Evolutionary conservation across 192 early-diverging fungal species (phyloP), one percentile per base, ranked within the genome.

Genomic region (Phlyctochytrium planicorne): DNA sequence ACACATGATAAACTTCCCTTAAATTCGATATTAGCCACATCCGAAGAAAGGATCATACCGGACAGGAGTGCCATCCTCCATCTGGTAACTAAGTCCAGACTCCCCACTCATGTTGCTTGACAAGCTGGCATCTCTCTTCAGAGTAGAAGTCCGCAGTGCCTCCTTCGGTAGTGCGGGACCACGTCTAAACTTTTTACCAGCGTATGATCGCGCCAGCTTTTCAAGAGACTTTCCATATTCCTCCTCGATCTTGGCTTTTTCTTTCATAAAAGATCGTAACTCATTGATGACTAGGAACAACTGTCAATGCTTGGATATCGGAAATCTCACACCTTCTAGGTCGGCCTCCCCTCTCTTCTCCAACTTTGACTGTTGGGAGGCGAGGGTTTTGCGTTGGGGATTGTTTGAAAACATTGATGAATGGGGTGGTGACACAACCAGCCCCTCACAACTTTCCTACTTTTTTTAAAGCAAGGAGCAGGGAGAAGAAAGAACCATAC

Each of bases 1-100:
- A 79, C 4, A 78, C 65, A 12, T 37, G 40, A 47, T 81, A 81
- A 25, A 65, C 62, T 3, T 63, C 73, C 35, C n/a, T n/a, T n/a
- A n/a, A n/a, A n/a, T n/a, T n/a, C n/a, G n/a, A n/a, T 75, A 77
- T 33, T 62, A 31, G 14, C 31, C 25, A 61, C 17, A 60, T 24
- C 3, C 3, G 3, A 57, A n/a, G n/a, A n/a, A n/a, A n/a, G n/a
- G n/a, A n/a, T n/a, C n/a, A n/a, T n/a, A n/a, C n/a, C 61, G 10
- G 40, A 31, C 32, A 6, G 23, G 62, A 20, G 33, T 17, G 20
- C 30, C 40, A 34, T 36, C 37, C 3, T 14, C 62, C 56, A 32
- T 68, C 1, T n/a, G 34, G 23, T 35, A 40, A 12, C 30, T 56
- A 24, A 50, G 40, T n/a, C 12, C n/a, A 10, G n/a, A 14, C 40